Base-by-base conservation (phyloP, 2,329 filamentous ascomycete species). In the Sporothrix globosa region DNA sequence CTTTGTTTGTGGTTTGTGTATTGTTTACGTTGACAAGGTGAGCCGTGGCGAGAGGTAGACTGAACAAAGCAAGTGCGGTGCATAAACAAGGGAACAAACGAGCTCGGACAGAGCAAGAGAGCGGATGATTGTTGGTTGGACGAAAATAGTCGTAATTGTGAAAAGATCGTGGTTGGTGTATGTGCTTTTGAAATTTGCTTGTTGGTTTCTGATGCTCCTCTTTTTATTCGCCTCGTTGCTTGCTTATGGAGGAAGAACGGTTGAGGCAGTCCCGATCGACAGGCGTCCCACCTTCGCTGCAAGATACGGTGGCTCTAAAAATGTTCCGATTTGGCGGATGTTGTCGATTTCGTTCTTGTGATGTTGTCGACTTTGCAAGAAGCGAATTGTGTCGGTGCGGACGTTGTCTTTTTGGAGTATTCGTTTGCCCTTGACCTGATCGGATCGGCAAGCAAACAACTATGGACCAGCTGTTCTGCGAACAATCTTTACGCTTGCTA, bases 11-110 rank as follows among this genome's bases (percentile, higher is more conserved):
- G 19, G 24, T 14, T n/a, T 30, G 21, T 13, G 14, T 11, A n/a
- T 67, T 52, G 30, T 60, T 50, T 66, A 24, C 27, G n/a, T 34
- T 68, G 67, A 60, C 67, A 30, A 60, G 53, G 67, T 60, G 53
- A 60, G 50, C 21, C 17, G 30, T 27, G 30, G 52, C 39, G 66
- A 54, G 27, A 30, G 39, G 21, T 24, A 30, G 27, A 44, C 48
- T 66, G 63, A 52, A 66, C 63, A 66, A 66, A 52, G 46, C 19
- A 19, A 34, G 54, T n/a, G 39, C 58, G n/a, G 58, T 11, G 21
- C 19, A 44, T 4, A n/a, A 24, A 44, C 4, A 61, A 27, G n/a
- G 21, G 58, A 19, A 27, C 58, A 63, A 63, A 63, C n/a, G 41
- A 14, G 58, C 21, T n/a, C n/a, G n/a, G 39, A 10, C 39, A 3